phyloP scores from a whole-genome alignment of 2,329 filamentous ascomycete genomes.

The Drechslerella dactyloides region DNA sequence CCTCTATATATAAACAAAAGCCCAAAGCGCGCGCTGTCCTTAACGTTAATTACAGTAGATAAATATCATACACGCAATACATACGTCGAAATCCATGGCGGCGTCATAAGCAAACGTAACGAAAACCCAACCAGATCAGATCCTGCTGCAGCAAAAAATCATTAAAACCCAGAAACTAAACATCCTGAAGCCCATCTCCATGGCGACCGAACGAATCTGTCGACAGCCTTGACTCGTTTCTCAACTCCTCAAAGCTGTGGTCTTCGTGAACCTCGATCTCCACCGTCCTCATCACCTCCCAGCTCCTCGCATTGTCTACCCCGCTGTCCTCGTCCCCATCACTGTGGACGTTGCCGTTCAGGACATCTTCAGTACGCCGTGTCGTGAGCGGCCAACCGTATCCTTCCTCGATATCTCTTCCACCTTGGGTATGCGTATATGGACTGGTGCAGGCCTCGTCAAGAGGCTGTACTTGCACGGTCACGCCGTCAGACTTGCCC shows the following conservation, averaged over 20 bases:
- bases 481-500: slow-evolving; percentile 31
- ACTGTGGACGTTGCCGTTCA: neutral
- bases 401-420: slow-evolving; percentile 20
- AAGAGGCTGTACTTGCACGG: slow-evolving; percentile 24
- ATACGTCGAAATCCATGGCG: no score
- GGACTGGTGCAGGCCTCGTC: neutral
- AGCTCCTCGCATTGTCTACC: slow-evolving; percentile 11
- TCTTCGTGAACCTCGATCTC: slow-evolving; percentile 45
- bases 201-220: slow-evolving; percentile 26
- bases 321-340: neutral
- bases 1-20: no score
- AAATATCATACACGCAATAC: no score
- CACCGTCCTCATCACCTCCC: slow-evolving; percentile 49
- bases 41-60: no score
- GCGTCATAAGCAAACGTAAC: neutral
- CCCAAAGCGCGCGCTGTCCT: no score
- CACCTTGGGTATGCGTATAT: neutral
- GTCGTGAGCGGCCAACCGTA: neutral
- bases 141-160: neutral
- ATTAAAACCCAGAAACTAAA: slow-evolving; percentile 14
- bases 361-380: slow-evolving; percentile 29
- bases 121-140: neutral
- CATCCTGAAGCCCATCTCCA: slow-evolving; percentile 8
- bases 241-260: slow-evolving; percentile 42
- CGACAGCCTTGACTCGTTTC: slow-evolving; percentile 31